These are phyloP conservation scores for Blastomyces emzantsi DNA, from an alignment of 2,329 filamentous ascomycete genomes.

Conservation along the genomic window DNA sequence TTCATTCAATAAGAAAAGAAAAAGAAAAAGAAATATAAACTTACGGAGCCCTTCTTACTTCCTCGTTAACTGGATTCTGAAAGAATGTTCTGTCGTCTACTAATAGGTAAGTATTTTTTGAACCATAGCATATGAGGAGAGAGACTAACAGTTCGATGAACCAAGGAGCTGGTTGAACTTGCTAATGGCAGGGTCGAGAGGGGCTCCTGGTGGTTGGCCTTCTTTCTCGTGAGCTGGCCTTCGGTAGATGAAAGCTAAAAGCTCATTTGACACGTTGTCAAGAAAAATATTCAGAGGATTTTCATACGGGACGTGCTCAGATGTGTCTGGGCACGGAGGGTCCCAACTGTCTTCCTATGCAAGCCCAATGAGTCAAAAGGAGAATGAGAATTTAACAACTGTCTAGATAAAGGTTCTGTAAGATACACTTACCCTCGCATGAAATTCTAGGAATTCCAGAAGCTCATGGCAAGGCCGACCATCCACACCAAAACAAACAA, in stretches of 20 bases:
- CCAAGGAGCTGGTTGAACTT: constrained; percentile 34
- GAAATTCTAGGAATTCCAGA: constrained; percentile 51
- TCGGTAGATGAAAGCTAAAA: constrained; percentile 44
- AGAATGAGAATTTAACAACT: constrained; percentile 6
- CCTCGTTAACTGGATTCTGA: neutral
- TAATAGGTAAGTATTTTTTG: neutral
- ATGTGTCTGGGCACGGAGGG: constrained; percentile 31
- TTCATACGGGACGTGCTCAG: constrained; percentile 31
- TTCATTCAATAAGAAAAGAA: too few species aligned
- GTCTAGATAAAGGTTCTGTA: constrained; percentile 6
- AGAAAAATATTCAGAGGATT: constrained; percentile 40
- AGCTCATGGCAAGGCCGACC: constrained; percentile 46
- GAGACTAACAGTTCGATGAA: constrained; percentile 27
- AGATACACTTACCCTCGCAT: constrained; percentile 32
- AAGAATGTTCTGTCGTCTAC: constrained; percentile 13
- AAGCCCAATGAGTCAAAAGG: neutral
- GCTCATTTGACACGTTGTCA: constrained; percentile 52
- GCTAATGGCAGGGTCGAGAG: constrained; percentile 27
- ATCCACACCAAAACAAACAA: constrained; percentile 53
- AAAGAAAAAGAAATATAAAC: neutral
- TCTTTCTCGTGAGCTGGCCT: constrained; percentile 34
- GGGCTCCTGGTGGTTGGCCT: constrained; percentile 23
- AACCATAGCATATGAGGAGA: neutral
- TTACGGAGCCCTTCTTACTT: constrained; percentile 7
- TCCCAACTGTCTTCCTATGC: constrained; percentile 35